Evolutionary conservation across 1,139 yeast genomes (phyloP), one percentile per base, ranked within the genome.

Genomic region (Blastobotrys illinoisensis): DNA sequence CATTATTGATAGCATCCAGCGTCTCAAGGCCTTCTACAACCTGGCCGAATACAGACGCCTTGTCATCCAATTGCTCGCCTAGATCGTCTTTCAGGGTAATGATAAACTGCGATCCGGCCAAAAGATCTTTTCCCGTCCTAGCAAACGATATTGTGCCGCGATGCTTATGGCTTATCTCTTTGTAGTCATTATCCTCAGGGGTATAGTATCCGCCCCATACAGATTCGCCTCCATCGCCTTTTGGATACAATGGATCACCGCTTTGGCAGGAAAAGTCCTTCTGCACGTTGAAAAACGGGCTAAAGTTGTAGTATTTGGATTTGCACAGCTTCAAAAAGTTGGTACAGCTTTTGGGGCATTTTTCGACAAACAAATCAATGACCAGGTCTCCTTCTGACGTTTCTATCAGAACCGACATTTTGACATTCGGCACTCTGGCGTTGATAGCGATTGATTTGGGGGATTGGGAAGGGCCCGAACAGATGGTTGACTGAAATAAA

Each of bases 331-430:
- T 79, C 48, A 84, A 58, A 63, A 84, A 83, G 61, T 80, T 80
- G 52, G 67, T 67, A 47, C 78, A 69, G 46, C 76, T 75, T 23
- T 62, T 60, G 1, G 78, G 79, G 2, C 76, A 72, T 2, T 67
- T 63, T 9, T 75, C 67, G 4, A 62, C 58, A 48, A 68, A 64
- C 24, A 83, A 64, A 61, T 84, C 89, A n/a, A 83, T 66, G 11
- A 81, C 85, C 14, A 84, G 50, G 59, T 74, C 77, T 7, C 81
- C 86, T 44, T 64, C 67, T 1, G 82, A 77, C 0, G 87, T 82
- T 62, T 83, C 87, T 11, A 82, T 53, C 40, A 83, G 62, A 3
- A 82, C 83, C 62, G 86, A 81, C 86, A 82, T 82, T 5, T 23
- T 20, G 16, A 32, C 16, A 32, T 11, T 32, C 13, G 40, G 16